Percentiles rank a stretch among this genome's conserved stretches.
Evolutionary conservation across 805 yeast species (phyloP).

Genomic region (Ogataea methylovora): DNA sequence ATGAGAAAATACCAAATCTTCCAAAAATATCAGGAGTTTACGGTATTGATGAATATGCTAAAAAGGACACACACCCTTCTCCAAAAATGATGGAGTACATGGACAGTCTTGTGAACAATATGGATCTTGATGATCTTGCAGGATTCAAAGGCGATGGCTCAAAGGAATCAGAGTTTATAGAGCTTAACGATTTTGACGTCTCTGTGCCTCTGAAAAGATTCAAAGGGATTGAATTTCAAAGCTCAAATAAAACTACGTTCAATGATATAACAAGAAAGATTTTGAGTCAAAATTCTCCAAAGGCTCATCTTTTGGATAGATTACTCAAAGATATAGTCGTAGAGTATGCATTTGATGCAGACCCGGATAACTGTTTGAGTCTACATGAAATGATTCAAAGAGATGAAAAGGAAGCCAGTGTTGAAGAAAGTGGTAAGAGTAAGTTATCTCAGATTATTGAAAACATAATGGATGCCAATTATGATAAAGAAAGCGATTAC

Average conservation of each 20-base stretch:
- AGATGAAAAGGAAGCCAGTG: background rate
- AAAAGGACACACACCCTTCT: conserved; percentile 25
- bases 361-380: background rate
- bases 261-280: conserved; percentile 10
- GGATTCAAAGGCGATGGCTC: background rate
- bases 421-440: background rate
- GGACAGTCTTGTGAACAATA: conserved; percentile 34
- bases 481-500: conserved; percentile 3
- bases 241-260: conserved; percentile 3
- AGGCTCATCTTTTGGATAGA: conserved; percentile 9
- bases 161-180: conserved; percentile 11
- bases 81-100: conserved; percentile 32
- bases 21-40: conserved; percentile 27
- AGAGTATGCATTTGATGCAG: background rate
- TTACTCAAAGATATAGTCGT: conserved; percentile 4
- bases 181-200: conserved; percentile 12
- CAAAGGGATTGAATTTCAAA: conserved; percentile 9
- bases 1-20: conserved; percentile 56
- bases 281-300: conserved; percentile 14
- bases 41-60: conserved; percentile 18
- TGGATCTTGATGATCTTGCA: conserved; percentile 30
- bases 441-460: conserved; percentile 1
- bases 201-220: conserved; percentile 6
- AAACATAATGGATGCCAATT: background rate
- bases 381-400: background rate